Conservation (phyloP, 1,139 yeast species). For the Candida labiduridarum region DNA sequence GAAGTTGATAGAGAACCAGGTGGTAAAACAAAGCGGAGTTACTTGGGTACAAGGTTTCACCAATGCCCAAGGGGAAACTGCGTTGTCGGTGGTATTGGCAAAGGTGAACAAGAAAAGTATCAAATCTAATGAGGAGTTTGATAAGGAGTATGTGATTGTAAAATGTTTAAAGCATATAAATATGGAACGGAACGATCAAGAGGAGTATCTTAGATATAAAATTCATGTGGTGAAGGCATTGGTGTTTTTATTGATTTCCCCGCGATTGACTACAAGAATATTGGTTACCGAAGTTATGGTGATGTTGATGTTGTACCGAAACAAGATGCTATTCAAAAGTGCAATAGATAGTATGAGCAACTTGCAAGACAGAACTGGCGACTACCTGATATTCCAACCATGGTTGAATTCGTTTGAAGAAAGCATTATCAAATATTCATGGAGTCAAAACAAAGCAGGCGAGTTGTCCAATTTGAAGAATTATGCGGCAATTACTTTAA, state of each 20-base stretch:
- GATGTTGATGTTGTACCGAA: slow-evolving; percentile 33
- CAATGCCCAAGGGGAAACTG: slow-evolving; percentile 48
- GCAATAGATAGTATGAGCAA: slow-evolving; percentile 37
- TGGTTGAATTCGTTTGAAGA: slow-evolving; percentile 45
- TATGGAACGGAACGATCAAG: slow-evolving; percentile 13
- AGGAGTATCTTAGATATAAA: slow-evolving; percentile 24
- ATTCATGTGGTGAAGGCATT: slow-evolving; percentile 38
- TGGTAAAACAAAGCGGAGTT: slow-evolving; percentile 22
- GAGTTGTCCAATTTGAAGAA: slow-evolving; percentile 31
- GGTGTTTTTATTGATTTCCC: slow-evolving; percentile 42
- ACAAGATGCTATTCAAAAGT: slow-evolving; percentile 26
- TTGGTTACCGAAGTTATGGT: slow-evolving; percentile 47
- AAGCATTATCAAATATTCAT: slow-evolving; percentile 29
- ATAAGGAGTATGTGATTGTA: slow-evolving; percentile 41
- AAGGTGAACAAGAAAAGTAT: slow-evolving; percentile 46
- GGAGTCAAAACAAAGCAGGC: slow-evolving; percentile 10
- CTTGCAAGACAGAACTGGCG: slow-evolving; percentile 41
- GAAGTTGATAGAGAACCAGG: slow-evolving; percentile 27
- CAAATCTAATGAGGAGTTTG: slow-evolving; percentile 49
- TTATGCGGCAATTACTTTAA: slow-evolving; percentile 47
- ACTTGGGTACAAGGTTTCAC: slow-evolving; percentile 39
- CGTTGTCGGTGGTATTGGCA: slow-evolving; percentile 42
- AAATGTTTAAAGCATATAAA: slow-evolving; percentile 38
- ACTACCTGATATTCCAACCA: slow-evolving; percentile 41
- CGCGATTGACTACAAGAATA: slow-evolving; percentile 43